phyloP scores from a whole-genome alignment of 768 basidiomycete species.

The Boletus vinaceobasis region DNA sequence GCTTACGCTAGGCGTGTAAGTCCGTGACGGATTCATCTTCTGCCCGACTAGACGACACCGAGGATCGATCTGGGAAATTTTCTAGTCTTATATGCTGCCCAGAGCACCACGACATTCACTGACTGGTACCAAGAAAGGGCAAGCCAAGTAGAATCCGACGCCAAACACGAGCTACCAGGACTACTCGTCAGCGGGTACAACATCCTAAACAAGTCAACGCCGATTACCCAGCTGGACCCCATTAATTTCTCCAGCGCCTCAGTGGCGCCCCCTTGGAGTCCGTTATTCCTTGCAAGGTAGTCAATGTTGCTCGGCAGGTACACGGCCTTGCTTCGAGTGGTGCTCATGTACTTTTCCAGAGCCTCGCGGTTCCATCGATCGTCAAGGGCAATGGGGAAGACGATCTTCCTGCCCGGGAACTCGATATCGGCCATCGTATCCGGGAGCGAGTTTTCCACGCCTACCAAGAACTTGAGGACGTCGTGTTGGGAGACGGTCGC shows the following conservation, averaged over 20 bases:
- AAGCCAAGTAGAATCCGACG: slow-evolving; percentile 62
- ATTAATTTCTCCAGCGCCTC: slow-evolving; percentile 38
- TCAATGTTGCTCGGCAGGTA: slow-evolving; percentile 70
- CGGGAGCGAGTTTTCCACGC: slow-evolving; percentile 39
- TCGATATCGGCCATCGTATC: slow-evolving; percentile 36
- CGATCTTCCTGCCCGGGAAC: slow-evolving; percentile 52
- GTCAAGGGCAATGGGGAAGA: slow-evolving; percentile 60
- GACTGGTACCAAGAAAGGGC: slow-evolving; percentile 55
- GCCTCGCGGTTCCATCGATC: slow-evolving; percentile 58
- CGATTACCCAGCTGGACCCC: slow-evolving; percentile 30
- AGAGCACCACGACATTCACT: slow-evolving; percentile 23
- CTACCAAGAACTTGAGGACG: slow-evolving; percentile 41
- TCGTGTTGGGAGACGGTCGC: slow-evolving; percentile 37
- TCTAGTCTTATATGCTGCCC: background rate
- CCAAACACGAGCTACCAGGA: slow-evolving; percentile 53
- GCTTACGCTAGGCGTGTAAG: slow-evolving; percentile 57
- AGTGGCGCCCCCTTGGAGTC: slow-evolving; percentile 40
- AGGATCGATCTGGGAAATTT: slow-evolving; percentile 49
- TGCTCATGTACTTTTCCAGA: slow-evolving; percentile 53
- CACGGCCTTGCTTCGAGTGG: slow-evolving; percentile 52
- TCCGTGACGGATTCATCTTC: slow-evolving; percentile 74
- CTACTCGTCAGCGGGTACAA: background rate
- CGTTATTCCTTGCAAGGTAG: slow-evolving; percentile 63
- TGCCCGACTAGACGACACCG: slow-evolving; percentile 58
- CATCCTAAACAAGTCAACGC: background rate